These are phyloP conservation scores for Glycine tomentella DNA, from an alignment of 306 rosid species.

Conservation along the genomic window DNA sequence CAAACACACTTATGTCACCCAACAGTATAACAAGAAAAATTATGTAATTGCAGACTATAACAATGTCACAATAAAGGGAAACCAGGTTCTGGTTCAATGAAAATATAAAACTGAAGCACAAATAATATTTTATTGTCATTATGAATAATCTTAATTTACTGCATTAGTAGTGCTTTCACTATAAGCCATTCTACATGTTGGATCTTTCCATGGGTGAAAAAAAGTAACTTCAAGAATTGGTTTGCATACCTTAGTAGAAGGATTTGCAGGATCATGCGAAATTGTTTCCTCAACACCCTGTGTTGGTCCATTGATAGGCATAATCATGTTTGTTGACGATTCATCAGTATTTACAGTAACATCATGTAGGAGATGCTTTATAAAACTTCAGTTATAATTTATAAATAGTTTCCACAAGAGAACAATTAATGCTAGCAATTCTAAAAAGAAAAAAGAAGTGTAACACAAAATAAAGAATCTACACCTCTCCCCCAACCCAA, in stretches of 20 bases:
- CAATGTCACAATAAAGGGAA: conserved; percentile 6
- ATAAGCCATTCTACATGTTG: no score
- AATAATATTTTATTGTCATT: neutral
- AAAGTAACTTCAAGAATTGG: conserved; percentile 4
- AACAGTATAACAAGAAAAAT: neutral
- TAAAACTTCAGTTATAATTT: no score
- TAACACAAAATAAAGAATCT: no score
- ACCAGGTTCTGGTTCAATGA: no score
- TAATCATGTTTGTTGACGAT: conserved; percentile 37
- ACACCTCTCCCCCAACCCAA: no score
- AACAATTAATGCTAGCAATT: no score
- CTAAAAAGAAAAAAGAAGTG: no score
- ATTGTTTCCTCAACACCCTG: conserved; percentile 51
- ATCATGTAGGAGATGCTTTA: no score
- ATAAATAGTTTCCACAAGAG: no score
- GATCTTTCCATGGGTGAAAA: conserved; percentile 16
- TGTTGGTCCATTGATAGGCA: conserved; percentile 43
- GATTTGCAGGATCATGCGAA: conserved; percentile 44
- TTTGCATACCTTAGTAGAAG: conserved; percentile 59
- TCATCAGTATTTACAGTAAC: conserved; percentile 39
- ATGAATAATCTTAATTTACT: neutral
- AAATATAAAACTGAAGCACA: no score
- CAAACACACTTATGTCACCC: conserved; percentile 45
- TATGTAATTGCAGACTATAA: conserved; percentile 23
- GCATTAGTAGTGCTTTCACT: neutral